These are phyloP conservation scores for Allantophomopsis lycopodina DNA, from an alignment of 2,329 filamentous ascomycete genomes.

Conservation along the genomic window DNA sequence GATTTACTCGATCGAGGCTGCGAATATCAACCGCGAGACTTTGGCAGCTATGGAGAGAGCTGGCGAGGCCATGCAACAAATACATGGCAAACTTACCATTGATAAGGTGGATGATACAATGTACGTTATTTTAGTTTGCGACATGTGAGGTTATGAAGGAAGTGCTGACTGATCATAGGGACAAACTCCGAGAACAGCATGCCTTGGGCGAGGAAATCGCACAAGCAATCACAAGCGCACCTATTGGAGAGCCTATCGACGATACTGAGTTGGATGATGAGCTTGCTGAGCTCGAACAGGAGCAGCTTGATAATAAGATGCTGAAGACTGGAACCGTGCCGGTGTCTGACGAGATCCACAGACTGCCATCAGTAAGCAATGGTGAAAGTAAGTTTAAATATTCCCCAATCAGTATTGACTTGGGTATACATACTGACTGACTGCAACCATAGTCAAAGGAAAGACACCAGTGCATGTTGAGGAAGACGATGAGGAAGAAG, in stretches of 20 bases:
- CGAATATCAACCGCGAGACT: constrained; percentile 98
- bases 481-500: constrained; percentile 93
- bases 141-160: constrained; percentile 1
- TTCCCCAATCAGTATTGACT: too few species aligned
- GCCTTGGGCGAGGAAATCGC: constrained; percentile 87
- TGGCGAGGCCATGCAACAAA: constrained; percentile 79
- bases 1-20: constrained; percentile 92
- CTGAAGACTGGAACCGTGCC: constrained; percentile 77
- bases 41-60: constrained; percentile 88
- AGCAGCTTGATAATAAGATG: constrained; percentile 88
- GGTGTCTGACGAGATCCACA: constrained; percentile 62
- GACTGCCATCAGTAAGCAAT: constrained; percentile 61
- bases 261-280: constrained; percentile 79
- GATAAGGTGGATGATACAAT: constrained; percentile 94
- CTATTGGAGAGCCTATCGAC: constrained; percentile 58
- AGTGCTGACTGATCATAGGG: constrained; percentile 38
- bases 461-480: constrained; percentile 35
- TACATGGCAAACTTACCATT: constrained; percentile 80
- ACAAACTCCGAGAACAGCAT: constrained; percentile 82
- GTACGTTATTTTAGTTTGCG: constrained; percentile 37
- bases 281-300: constrained; percentile 77
- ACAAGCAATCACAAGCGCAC: constrained; percentile 64
- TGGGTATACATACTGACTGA: constrained; percentile 5
- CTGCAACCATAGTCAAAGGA: constrained; percentile 28
- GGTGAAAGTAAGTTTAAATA: constrained; percentile 54